phyloP scores from a whole-genome alignment of 306 rosid genomes.

The Vicia sativa region DNA sequence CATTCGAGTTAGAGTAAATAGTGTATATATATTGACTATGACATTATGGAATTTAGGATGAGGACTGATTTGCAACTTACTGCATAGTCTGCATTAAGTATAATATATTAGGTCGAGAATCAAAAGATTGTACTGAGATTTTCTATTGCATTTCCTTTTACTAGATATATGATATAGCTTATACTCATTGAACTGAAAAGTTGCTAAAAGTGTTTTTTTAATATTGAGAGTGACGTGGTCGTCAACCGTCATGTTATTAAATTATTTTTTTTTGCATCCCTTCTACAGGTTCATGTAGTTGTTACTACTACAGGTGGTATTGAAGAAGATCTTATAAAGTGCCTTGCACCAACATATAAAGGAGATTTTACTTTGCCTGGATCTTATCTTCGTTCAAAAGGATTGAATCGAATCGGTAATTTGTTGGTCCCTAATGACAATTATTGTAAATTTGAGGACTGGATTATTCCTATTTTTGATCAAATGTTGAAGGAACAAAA shows the following conservation, averaged over 20 bases:
- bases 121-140: neutral
- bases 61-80: too few relatives aligned
- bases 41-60: too few relatives aligned
- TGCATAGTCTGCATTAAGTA: neutral
- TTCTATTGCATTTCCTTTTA: neutral
- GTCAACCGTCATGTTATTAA: slow-evolving; percentile 14
- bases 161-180: neutral
- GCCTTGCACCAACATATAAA: slow-evolving; percentile 88
- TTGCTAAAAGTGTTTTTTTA: neutral
- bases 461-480: slow-evolving; percentile 90
- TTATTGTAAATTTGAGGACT: slow-evolving; percentile 94
- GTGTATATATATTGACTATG: too few relatives aligned
- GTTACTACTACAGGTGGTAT: slow-evolving; percentile 95
- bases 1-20: too few relatives aligned
- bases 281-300: slow-evolving; percentile 74
- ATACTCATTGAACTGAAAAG: slow-evolving; percentile 7
- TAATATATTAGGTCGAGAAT: neutral
- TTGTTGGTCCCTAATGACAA: slow-evolving; percentile 89
- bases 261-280: slow-evolving; percentile 15
- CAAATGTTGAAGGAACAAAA: slow-evolving; percentile 86
- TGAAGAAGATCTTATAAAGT: slow-evolving; percentile 92
- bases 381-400: slow-evolving; percentile 73
- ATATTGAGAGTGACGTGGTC: neutral
- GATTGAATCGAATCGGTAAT: slow-evolving; percentile 92
- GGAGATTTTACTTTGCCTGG: slow-evolving; percentile 84